Evolutionary conservation across 495 filamentous ascomycete species (phyloP).

Genomic region (Penicillium malachiteum): DNA sequence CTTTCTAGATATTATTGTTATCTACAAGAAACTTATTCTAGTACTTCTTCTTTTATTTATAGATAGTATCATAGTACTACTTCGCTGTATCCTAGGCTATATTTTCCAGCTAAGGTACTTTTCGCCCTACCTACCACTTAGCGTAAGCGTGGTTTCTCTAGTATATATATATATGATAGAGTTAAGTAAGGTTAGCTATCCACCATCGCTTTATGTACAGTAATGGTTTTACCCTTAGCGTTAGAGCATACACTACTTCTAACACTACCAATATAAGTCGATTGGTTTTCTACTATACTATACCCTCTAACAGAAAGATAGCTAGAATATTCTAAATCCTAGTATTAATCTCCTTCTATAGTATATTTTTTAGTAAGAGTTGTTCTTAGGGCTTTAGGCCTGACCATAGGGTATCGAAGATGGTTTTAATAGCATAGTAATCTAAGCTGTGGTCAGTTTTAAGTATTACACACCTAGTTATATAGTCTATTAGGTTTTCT

Average conservation of each 20-base stretch:
- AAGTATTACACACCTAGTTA: conserved; percentile 27
- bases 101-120: conserved; percentile 17
- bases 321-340: conserved; percentile 16
- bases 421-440: conserved; percentile 29
- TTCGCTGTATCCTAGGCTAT: conserved; percentile 17
- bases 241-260: conserved; percentile 9
- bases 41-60: conserved; percentile 26
- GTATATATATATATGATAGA: conserved; percentile 9
- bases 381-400: conserved; percentile 14
- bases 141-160: conserved; percentile 14
- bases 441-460: conserved; percentile 35
- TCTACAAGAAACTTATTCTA: conserved; percentile 26
- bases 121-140: conserved; percentile 9
- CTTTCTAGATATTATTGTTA: conserved; percentile 29
- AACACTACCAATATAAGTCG: conserved; percentile 12
- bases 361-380: conserved; percentile 31
- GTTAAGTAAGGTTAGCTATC: conserved; percentile 14
- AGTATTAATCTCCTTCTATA: conserved; percentile 28
- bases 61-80: conserved; percentile 22
- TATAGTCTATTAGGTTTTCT: conserved; percentile 13
- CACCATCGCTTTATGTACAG: conserved; percentile 17
- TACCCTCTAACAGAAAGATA: conserved; percentile 16
- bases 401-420: conserved; percentile 19
- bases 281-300: conserved; percentile 22
- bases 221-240: conserved; percentile 15